Conservation (phyloP, 73 alveolate genomes). For the Tetrahymena elliotti region DNA sequence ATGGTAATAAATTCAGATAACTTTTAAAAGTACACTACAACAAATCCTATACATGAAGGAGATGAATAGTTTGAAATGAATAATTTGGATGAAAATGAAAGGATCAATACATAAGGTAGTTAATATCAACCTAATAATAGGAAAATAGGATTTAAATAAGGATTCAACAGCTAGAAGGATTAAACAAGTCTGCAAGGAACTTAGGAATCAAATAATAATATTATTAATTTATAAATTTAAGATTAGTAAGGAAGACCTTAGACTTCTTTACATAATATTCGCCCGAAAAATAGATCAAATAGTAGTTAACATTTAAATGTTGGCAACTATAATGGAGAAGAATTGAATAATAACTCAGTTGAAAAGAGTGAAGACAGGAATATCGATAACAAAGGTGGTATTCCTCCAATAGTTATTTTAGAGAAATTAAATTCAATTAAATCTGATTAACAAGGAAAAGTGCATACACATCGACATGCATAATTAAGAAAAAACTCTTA, state of each 20-base stretch:
- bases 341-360: background rate
- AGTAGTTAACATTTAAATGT: background rate
- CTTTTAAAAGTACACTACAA: background rate
- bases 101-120: background rate
- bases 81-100: background rate
- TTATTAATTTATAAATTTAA: background rate
- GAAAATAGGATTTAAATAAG: background rate
- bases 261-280: background rate
- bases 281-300: background rate
- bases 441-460: background rate
- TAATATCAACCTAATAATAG: background rate
- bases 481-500: background rate
- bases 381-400: background rate
- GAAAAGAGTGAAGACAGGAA: background rate
- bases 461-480: background rate
- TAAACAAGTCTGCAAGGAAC: background rate
- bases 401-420: background rate
- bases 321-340: background rate
- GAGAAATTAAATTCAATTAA: background rate
- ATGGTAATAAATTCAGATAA: background rate
- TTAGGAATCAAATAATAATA: background rate
- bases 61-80: background rate
- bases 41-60: background rate
- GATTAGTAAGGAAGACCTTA: background rate
- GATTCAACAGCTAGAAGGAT: background rate